phyloP scores from a whole-genome alignment of 345 rosid genomes.

The Anastatica hierochuntica region DNA sequence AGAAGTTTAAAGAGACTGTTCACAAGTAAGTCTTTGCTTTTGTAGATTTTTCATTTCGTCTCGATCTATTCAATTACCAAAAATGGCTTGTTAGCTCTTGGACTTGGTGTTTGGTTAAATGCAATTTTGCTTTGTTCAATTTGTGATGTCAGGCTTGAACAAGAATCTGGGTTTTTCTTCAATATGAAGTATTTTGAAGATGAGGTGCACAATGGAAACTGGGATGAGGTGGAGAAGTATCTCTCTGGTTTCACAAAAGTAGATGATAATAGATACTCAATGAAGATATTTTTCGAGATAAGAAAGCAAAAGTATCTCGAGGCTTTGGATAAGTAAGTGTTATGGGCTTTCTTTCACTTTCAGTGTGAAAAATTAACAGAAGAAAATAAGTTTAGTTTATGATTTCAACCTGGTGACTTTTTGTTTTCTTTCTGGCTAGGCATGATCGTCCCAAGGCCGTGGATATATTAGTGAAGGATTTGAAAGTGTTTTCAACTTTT shows the following conservation, averaged over 20 bases:
- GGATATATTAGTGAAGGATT: conserved; percentile 34
- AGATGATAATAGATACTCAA: conserved; percentile 33
- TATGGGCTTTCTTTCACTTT: no score
- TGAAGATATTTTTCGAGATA: conserved; percentile 35
- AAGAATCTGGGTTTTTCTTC: conserved; percentile 99
- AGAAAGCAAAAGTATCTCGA: conserved; percentile 34
- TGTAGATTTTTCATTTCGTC: no score
- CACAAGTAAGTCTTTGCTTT: conserved; percentile 57
- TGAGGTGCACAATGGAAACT: conserved; percentile 89
- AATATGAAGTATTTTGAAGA: conserved; percentile 98
- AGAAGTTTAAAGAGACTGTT: conserved; percentile 97
- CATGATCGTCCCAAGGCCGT: conserved; percentile 33
- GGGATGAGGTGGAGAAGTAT: conserved; percentile 98
- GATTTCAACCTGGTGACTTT: no score
- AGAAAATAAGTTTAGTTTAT: no score
- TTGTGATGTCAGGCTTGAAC: conserved; percentile 72
- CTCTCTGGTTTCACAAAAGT: conserved; percentile 63
- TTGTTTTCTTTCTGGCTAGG: conserved; percentile 17
- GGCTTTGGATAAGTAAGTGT: conserved; percentile 33
- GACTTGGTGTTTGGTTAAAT: no score
- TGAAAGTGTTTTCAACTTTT: conserved; percentile 37
- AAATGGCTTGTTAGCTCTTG: no score
- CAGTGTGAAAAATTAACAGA: no score
- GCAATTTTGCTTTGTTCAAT: background rate
- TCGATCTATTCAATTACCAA: no score